Percentiles rank a stretch among this genome's conserved stretches.
These are phyloP conservation scores for Ajuga chamaepitys DNA, from an alignment of 257 asterid species.

Conservation along the genomic window DNA sequence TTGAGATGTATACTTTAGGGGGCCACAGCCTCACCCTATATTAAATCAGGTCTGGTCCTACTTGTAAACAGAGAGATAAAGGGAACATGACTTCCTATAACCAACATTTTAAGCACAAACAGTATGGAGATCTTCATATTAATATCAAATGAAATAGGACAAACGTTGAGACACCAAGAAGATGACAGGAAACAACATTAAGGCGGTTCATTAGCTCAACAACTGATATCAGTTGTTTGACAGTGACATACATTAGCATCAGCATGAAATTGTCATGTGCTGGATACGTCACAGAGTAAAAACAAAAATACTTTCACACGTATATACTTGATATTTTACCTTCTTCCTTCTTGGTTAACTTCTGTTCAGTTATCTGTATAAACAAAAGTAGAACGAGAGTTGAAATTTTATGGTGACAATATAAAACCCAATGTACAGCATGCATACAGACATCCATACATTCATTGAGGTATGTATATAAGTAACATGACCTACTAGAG, in stretches of 20 bases:
- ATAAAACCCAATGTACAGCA: not conserved
- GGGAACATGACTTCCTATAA: not conserved
- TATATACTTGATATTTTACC: constrained; percentile 41
- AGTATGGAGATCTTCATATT: not conserved
- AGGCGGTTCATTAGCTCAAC: constrained; percentile 1
- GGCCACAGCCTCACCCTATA: not conserved
- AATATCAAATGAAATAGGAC: not conserved
- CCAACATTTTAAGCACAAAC: not conserved
- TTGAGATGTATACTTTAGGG: not conserved
- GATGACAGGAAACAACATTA: not conserved
- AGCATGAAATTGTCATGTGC: not conserved
- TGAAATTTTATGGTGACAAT: not conserved
- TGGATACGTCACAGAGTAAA: not conserved
- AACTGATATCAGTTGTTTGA: too few relatives aligned
- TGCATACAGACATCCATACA: not conserved
- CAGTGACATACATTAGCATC: not conserved
- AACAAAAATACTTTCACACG: not conserved
- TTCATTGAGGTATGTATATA: too few relatives aligned
- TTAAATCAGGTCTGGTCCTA: not conserved
- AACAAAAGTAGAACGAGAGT: constrained; percentile 15
- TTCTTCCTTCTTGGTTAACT: constrained; percentile 69
- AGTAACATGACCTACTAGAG: not conserved
- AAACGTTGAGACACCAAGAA: not conserved
- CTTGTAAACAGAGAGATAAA: not conserved
- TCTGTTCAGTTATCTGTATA: constrained; percentile 60